Conservation (phyloP, 73 alveolate species). For the Uronychia setigera region DNA sequence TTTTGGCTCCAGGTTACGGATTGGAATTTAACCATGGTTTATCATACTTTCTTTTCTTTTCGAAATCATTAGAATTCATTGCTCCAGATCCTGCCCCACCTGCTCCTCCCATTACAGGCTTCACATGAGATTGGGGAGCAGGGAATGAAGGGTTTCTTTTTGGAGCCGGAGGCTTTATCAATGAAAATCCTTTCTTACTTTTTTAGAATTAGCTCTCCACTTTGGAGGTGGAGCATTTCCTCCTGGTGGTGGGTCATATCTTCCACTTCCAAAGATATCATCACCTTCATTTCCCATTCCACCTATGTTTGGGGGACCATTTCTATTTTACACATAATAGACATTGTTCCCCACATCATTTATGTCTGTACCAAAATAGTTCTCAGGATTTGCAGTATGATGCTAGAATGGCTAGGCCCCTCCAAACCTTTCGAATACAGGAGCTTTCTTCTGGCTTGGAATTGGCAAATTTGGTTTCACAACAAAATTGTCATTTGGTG, state of each 20-base stretch:
- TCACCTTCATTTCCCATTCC: constrained; percentile 6
- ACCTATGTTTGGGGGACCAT: constrained; percentile 7
- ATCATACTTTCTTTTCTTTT: constrained; percentile 58
- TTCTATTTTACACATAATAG: constrained; percentile 38
- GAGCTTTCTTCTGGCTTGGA: constrained; percentile 40
- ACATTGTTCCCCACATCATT: constrained; percentile 21
- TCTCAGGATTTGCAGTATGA: constrained; percentile 47
- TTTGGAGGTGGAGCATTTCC: constrained; percentile 64
- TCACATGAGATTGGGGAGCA: constrained; percentile 25
- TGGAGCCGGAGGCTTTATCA: constrained; percentile 22
- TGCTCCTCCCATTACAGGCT: constrained; percentile 18
- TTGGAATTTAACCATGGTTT: constrained; percentile 65
- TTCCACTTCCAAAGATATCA: constrained; percentile 1
- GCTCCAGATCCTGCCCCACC: constrained; percentile 77
- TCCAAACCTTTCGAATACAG: constrained; percentile 57
- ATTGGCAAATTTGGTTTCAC: constrained; percentile 51
- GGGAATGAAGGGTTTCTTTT: constrained; percentile 34
- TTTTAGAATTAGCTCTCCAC: neutral
- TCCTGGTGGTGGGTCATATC: neutral
- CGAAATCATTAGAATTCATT: constrained; percentile 6
- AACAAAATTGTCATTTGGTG: constrained; percentile 42
- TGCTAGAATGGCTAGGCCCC: constrained; percentile 42
- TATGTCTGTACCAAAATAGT: constrained; percentile 49
- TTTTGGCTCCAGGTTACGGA: constrained; percentile 44
- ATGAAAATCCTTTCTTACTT: constrained; percentile 36